Evolutionary conservation across 176 grass and related monocot genomes (phyloP).

Genomic region (Eragrostis nindensis): DNA sequence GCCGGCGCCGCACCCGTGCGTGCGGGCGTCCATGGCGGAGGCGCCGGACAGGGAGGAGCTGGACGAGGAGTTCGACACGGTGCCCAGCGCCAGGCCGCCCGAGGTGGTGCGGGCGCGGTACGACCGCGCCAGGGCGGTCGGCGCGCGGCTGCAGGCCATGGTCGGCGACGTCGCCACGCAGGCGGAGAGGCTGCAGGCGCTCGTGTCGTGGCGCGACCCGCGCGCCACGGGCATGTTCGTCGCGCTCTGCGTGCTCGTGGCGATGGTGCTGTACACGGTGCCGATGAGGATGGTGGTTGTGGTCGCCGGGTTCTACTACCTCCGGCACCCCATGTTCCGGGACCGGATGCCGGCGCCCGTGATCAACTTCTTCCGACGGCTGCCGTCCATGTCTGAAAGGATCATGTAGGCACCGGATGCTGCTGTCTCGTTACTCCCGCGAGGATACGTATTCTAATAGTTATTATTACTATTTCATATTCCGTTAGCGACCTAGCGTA

Average conservation of each 20-base stretch:
- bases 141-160: constrained; percentile 76
- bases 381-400: constrained; percentile 77
- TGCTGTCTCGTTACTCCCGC: no score
- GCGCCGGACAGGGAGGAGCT: constrained; percentile 74
- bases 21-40: constrained; percentile 76
- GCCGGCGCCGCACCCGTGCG: constrained; percentile 61
- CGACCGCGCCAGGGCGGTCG: constrained; percentile 65
- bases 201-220: constrained; percentile 92
- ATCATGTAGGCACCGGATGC: no score
- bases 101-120: constrained; percentile 78
- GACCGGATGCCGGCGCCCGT: constrained; percentile 62
- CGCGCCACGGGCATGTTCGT: constrained; percentile 87
- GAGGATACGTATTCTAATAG: no score
- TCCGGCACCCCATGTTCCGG: constrained; percentile 89
- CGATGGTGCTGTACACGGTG: constrained; percentile 68
- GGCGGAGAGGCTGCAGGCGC: constrained; percentile 82
- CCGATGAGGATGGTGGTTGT: constrained; percentile 62
- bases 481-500: no score
- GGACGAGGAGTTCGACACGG: constrained; percentile 89
- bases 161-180: constrained; percentile 86
- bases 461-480: no score
- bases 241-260: constrained; percentile 60
- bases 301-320: constrained; percentile 67
- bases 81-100: constrained; percentile 56
- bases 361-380: constrained; percentile 81